phyloP scores from a whole-genome alignment of 345 rosid species.

The Salix brachista region DNA sequence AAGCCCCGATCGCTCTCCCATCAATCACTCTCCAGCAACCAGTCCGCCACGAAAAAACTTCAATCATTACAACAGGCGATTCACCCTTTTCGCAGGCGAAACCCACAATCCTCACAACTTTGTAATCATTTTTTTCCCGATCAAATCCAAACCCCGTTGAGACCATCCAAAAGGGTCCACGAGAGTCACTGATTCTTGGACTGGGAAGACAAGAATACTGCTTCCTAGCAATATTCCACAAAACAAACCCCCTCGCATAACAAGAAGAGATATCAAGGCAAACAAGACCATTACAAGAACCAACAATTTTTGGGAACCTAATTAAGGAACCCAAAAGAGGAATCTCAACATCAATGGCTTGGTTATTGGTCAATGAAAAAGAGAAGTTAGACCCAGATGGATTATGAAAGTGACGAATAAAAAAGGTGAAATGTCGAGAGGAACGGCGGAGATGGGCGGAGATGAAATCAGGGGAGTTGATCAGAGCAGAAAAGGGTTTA shows the following conservation, averaged over 20 bases:
- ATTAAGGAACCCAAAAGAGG: background rate
- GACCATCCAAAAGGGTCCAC: conserved; percentile 26
- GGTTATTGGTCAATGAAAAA: background rate
- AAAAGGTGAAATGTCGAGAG: conserved; percentile 10
- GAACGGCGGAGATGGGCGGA: conserved; percentile 33
- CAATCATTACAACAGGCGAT: conserved; percentile 7
- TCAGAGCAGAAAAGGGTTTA: conserved; percentile 25
- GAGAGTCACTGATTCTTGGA: conserved; percentile 7
- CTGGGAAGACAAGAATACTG: conserved; percentile 14
- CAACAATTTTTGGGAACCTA: conserved; percentile 35
- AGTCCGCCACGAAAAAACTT: conserved; percentile 24
- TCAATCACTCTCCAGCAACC: conserved; percentile 25
- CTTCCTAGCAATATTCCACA: conserved; percentile 32
- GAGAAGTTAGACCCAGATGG: conserved; percentile 1
- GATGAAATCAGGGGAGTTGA: conserved; percentile 22
- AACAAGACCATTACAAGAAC: conserved; percentile 34
- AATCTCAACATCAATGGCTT: background rate
- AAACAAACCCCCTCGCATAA: conserved; percentile 14
- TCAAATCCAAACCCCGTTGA: conserved; percentile 32
- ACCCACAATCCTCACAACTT: conserved; percentile 27
- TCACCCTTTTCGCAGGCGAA: background rate
- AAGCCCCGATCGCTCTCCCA: conserved; percentile 5
- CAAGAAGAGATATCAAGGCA: conserved; percentile 36
- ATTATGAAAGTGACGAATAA: conserved; percentile 25
- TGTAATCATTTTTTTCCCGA: conserved; percentile 11